A percentile compares a stretch with the other conserved stretches of the same genome.
Conservation (phyloP, 2,329 filamentous ascomycete genomes). For the Dryadomyces quercus-mongolicae region DNA sequence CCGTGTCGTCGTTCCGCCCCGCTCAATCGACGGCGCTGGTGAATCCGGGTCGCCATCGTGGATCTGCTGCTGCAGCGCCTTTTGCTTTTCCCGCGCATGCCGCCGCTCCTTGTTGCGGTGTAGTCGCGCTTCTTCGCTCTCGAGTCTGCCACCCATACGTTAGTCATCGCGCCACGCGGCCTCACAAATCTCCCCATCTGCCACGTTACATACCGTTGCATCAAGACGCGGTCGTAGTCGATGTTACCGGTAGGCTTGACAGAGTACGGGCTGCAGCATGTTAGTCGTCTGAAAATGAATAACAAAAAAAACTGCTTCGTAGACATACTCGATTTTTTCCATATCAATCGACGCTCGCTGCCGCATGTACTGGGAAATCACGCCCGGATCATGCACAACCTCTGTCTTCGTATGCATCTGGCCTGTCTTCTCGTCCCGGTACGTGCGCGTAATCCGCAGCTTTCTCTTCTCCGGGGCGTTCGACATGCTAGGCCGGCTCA, state of each 20-base stretch:
- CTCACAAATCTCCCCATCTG: background rate
- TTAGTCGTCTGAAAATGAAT: background rate
- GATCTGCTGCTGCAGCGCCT: slow-evolving; percentile 44
- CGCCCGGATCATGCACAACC: slow-evolving; percentile 65
- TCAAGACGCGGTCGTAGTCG: slow-evolving; percentile 51
- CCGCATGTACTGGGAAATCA: slow-evolving; percentile 83
- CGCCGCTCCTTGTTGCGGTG: slow-evolving; percentile 86
- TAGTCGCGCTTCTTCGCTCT: slow-evolving; percentile 66
- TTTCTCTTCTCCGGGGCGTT: slow-evolving; percentile 58
- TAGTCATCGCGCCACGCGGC: background rate
- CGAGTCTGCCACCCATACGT: slow-evolving; percentile 6
- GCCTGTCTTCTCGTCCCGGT: slow-evolving; percentile 41
- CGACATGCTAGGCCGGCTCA: slow-evolving; percentile 53
- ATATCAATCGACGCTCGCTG: slow-evolving; percentile 56
- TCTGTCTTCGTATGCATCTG: slow-evolving; percentile 50
- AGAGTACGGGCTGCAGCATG: slow-evolving; percentile 37
- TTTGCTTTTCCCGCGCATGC: slow-evolving; percentile 82
- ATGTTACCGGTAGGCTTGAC: slow-evolving; percentile 53
- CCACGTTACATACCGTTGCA: slow-evolving; percentile 34
- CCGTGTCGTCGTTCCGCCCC: slow-evolving; percentile 60
- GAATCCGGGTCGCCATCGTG: slow-evolving; percentile 34
- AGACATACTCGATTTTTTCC: slow-evolving; percentile 62
- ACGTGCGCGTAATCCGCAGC: slow-evolving; percentile 59
- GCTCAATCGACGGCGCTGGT: slow-evolving; percentile 36
- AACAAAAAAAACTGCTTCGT: background rate